phyloP scores from a whole-genome alignment of 129 eudicot species.

The Helianthus tuberosus region DNA sequence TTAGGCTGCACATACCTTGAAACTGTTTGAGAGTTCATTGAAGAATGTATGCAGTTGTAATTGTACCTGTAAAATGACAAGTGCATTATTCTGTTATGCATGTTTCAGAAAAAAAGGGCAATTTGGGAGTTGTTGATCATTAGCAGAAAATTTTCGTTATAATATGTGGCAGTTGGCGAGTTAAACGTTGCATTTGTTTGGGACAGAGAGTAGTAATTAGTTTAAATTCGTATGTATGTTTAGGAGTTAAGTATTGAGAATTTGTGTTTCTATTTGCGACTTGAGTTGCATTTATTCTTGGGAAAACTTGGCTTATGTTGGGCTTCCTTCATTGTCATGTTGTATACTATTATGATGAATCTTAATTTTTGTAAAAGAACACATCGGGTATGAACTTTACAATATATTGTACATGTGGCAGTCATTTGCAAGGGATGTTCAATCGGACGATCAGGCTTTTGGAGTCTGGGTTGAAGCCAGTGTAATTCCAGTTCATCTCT shows the following conservation, averaged over 20 bases:
- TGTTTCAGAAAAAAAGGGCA: background rate
- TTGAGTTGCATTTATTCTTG: background rate
- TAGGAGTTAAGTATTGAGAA: background rate
- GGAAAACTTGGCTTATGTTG: background rate
- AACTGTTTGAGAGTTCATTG: too few relatives aligned
- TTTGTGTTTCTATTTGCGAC: background rate
- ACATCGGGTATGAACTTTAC: conserved; percentile 3
- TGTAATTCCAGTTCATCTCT: conserved; percentile 44
- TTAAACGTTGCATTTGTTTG: background rate
- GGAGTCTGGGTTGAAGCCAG: conserved; percentile 98
- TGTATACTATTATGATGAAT: background rate
- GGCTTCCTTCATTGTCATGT: background rate
- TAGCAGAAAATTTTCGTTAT: background rate
- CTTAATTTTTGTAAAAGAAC: background rate
- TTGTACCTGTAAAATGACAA: background rate
- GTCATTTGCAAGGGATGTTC: conserved; percentile 98
- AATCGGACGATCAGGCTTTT: conserved; percentile 89
- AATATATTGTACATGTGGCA: conserved; percentile 37
- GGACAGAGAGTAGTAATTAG: background rate
- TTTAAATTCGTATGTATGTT: background rate
- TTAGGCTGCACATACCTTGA: too few relatives aligned
- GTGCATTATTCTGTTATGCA: background rate
- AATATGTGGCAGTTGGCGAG: background rate
- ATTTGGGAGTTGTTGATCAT: background rate
- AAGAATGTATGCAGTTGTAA: too few relatives aligned